Evolutionary conservation across 768 basidiomycete genomes (phyloP), one percentile per base, ranked within the genome.

Genomic region (Tremella yokohamensis): DNA sequence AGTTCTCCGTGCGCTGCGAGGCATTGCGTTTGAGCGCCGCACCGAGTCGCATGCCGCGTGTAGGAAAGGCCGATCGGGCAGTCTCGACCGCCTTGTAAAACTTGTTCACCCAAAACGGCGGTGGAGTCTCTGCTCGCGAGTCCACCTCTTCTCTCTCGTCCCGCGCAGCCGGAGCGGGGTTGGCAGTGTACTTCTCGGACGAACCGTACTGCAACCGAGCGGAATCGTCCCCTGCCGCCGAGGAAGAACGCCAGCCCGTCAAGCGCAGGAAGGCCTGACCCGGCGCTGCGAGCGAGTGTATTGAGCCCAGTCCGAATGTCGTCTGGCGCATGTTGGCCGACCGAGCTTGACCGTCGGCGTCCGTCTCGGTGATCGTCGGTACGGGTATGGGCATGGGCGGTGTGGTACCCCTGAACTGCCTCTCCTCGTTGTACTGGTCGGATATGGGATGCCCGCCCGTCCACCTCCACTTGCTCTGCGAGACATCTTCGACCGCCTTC

Each of bases 261-360:
- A 72, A 34, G 22, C 62, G 60, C 9, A 73, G 57, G 52, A 70
- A 73, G 8, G 63, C 62, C 37, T 68, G 66, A 48, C 72, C 72
- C 9, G 72, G 72, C 8, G 65, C 69, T 18, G 57, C 65, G 7
- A 73, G 59, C 3, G 66, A 58, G 6, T 62, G 42, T 2, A 60
- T 65, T 0, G 62, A 64, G n/a, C 68, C 66, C 11, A 34, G 29
- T 34, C 29, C 29, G 34, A 70, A 66, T 3, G 69, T 68, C 7
- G 54, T 61, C 29, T 66, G 64, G 12, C 72, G 56, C 9, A 39
- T 8, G 3, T 38, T 29, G 39, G 49, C 49, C 8, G 64, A 64
- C 37, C 67, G 49, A 34, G n/a, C 12, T 8, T 61, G 50, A 6
- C 19, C 45, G 15, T 15, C 8, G 3, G 53, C 19, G 26, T 20